Evolutionary conservation across 116 monocot species (phyloP).

Genomic region (Zostera marina): DNA sequence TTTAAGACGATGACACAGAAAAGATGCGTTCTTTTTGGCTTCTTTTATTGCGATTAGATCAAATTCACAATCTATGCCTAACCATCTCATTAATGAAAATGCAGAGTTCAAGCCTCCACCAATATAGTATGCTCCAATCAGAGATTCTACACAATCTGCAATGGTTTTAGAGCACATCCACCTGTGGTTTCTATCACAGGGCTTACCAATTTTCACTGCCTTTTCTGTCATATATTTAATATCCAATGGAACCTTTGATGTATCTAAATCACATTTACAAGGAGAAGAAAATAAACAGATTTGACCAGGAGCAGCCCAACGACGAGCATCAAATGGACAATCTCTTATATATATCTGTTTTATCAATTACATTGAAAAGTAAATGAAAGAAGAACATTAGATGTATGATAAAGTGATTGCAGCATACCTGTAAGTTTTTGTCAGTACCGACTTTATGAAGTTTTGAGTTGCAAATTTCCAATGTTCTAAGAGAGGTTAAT

Average conservation of each 20-base stretch:
- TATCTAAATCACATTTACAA: conserved; percentile 41
- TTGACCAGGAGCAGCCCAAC: conserved; percentile 86
- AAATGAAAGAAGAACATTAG: background rate
- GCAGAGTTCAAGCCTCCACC: conserved; percentile 59
- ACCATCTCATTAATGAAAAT: conserved; percentile 56
- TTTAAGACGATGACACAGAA: conserved; percentile 19
- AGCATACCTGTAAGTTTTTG: conserved; percentile 51
- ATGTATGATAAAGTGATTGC: background rate
- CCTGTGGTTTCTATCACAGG: conserved; percentile 75
- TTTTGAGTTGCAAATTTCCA: conserved; percentile 48
- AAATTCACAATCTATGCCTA: conserved; percentile 38
- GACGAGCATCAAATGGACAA: conserved; percentile 65
- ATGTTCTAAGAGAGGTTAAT: conserved; percentile 34
- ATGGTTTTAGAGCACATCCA: conserved; percentile 92
- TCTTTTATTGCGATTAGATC: conserved; percentile 29
- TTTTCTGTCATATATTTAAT: conserved; percentile 19
- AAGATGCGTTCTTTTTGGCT: conserved; percentile 13
- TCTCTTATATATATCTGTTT: conserved; percentile 72
- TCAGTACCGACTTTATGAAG: conserved; percentile 58
- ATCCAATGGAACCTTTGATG: conserved; percentile 14
- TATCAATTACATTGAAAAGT: background rate
- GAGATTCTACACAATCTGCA: conserved; percentile 83
- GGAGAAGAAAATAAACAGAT: conserved; percentile 24
- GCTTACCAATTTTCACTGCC: conserved; percentile 46
- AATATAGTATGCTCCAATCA: conserved; percentile 79